phyloP scores from a whole-genome alignment of 345 rosid genomes.

The Geranium brycei region DNA sequence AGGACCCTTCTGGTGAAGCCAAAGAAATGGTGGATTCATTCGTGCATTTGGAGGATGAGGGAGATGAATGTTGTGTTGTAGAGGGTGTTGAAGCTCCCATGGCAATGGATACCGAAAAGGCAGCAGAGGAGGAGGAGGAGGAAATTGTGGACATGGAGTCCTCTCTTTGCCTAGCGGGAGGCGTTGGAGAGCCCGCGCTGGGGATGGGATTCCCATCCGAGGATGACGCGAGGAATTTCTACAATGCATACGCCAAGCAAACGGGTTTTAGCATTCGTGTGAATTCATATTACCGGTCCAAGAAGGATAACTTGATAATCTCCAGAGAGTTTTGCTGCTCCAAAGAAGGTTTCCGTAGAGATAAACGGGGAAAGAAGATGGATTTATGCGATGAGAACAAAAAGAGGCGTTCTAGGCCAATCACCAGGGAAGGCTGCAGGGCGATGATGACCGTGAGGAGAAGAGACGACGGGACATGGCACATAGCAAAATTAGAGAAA shows the following conservation, averaged over 20 bases:
- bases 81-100: constrained; percentile 14
- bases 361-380: constrained; percentile 5
- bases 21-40: constrained; percentile 13
- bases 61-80: constrained; percentile 12
- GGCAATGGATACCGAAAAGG: constrained; percentile 6
- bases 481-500: constrained; percentile 17
- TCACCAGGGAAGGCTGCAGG: constrained; percentile 20
- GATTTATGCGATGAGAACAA: constrained; percentile 7
- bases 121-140: background rate
- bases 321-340: constrained; percentile 21
- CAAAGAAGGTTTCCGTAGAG: constrained; percentile 16
- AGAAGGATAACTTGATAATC: constrained; percentile 17
- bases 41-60: constrained; percentile 13
- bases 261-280: constrained; percentile 18
- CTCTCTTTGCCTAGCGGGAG: constrained; percentile 9
- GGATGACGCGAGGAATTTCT: constrained; percentile 21
- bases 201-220: constrained; percentile 21
- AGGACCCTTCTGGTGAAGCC: constrained; percentile 9
- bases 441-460: constrained; percentile 19
- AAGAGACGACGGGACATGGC: constrained; percentile 16
- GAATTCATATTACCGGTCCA: constrained; percentile 21
- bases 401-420: constrained; percentile 16
- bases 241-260: constrained; percentile 19
- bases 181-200: constrained; percentile 14
- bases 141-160: constrained; percentile 9